Evolutionary conservation across 495 filamentous ascomycete species (phyloP).

Genomic region (Lophiotrema nucula): DNA sequence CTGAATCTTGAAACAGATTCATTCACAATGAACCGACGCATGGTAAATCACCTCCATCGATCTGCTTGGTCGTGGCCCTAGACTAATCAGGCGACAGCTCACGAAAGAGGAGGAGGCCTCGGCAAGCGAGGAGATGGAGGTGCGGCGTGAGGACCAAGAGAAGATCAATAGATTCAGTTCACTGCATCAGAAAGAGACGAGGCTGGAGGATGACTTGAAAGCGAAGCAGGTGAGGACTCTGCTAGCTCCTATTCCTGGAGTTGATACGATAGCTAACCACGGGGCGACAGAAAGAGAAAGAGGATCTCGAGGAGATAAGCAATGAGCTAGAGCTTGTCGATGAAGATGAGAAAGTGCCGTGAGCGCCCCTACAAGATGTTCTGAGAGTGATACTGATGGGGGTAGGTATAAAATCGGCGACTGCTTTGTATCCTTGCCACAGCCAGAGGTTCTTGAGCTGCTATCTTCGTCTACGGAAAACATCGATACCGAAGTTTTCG

Average conservation of each 20-base stretch:
- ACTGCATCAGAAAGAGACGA: slow-evolving; percentile 79
- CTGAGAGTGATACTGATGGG: not conserved
- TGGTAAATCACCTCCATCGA: slow-evolving; percentile 34
- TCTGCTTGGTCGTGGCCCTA: not conserved
- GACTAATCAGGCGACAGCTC: slow-evolving; percentile 55
- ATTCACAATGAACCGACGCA: slow-evolving; percentile 40
- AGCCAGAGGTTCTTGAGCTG: slow-evolving; percentile 79
- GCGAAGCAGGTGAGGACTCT: slow-evolving; percentile 67
- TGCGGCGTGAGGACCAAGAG: slow-evolving; percentile 94
- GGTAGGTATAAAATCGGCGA: slow-evolving; percentile 93
- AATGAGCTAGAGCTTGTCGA: slow-evolving; percentile 91
- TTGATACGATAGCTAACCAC: not conserved
- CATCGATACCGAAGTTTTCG: slow-evolving; percentile 72
- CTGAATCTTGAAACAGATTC: no score
- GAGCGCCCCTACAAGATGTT: slow-evolving; percentile 33
- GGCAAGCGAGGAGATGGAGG: slow-evolving; percentile 73
- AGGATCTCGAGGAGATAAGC: slow-evolving; percentile 89
- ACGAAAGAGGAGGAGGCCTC: slow-evolving; percentile 84
- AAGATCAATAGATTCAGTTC: slow-evolving; percentile 98
- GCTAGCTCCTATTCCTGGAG: not conserved
- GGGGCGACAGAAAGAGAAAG: slow-evolving; percentile 82
- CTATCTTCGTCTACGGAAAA: slow-evolving; percentile 67
- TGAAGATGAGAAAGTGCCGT: slow-evolving; percentile 92
- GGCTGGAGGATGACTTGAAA: slow-evolving; percentile 78
- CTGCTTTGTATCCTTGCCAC: slow-evolving; percentile 82